A percentile compares a stretch with the other conserved stretches of the same genome.
Evolutionary conservation across 2,329 filamentous ascomycete genomes (phyloP).

Genomic region (Trichoderma sp.): DNA sequence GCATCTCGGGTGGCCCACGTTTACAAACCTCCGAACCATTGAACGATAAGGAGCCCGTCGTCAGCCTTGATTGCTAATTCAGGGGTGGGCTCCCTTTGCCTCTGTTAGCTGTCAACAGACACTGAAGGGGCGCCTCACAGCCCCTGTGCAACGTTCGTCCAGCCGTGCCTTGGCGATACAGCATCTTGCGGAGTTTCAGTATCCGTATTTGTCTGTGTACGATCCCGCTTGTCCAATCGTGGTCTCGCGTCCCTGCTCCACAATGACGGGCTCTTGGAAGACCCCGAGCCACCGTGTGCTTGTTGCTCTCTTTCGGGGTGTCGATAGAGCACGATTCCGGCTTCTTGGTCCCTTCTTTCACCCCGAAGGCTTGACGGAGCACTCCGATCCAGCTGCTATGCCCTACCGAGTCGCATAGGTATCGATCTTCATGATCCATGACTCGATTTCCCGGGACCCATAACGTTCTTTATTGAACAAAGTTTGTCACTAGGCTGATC

Average conservation of each 20-base stretch:
- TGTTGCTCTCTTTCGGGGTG: neutral
- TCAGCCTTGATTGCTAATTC: neutral
- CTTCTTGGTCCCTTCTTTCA: neutral
- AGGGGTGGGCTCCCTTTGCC: neutral
- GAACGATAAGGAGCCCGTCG: neutral
- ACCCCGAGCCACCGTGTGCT: neutral
- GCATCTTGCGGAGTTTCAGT: neutral
- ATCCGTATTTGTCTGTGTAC: neutral
- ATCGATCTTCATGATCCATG: neutral
- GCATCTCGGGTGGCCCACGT: neutral
- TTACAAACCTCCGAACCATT: neutral
- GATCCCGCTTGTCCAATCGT: constrained; percentile 11
- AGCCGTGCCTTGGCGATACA: neutral
- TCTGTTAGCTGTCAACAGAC: neutral
- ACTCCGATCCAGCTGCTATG: neutral
- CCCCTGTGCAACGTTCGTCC: neutral
- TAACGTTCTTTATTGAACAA: neutral
- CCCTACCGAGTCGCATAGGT: neutral
- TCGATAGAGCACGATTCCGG: neutral
- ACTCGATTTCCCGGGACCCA: neutral
- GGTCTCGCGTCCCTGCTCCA: neutral
- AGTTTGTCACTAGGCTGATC: constrained; percentile 8
- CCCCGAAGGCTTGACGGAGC: neutral
- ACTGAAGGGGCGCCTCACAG: neutral
- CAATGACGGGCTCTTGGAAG: neutral